Evolutionary conservation across 306 rosid species (phyloP), one percentile per base, ranked within the genome.

Genomic region (Dalbergia oliveri): DNA sequence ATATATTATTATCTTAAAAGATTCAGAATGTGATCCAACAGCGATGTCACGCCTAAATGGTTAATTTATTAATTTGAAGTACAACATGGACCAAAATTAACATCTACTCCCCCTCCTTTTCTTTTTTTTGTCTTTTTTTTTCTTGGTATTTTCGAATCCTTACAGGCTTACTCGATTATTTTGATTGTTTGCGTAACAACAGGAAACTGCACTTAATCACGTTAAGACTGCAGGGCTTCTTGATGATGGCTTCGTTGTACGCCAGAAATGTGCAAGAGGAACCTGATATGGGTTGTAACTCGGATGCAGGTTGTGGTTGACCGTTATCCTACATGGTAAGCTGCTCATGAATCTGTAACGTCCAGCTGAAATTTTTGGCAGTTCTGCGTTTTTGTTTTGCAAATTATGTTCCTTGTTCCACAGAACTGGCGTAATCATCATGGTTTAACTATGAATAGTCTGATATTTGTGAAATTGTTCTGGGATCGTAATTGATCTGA

Each of bases 181-280:
- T 16, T 84, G 34, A 7, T 83, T 15, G 4, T 80, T 49, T 51
- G 57, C 68, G 51, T 79, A 26, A 33, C 18, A 56, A 77, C 91
- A 95, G 99, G 99, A 95, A 87, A 91, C 99, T 41, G 98, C 99
- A 0, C 97, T 95, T 71, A 95, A 95, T 89, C 99, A 95, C 89
- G 97, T 91, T 18, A 95, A 95, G 90, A 80, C 87, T 76, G 97
- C 91, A 66, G 98, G 99, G 73, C 93, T 95, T 77, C 90, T 95
- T 64, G 99, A 92, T 79, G 99, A 93, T 85, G 99, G 99, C 21
- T 93, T 95, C 82, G 99, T 85, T 84, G 98, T 13, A 95, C 99
- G 1, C 99, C 98, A 51, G 98, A 91, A 87, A 95, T 95, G 99
- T 87, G 93, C 64, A 89, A 90, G 83, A 95, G 85, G 84, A 93